Evolutionary conservation across 2,329 filamentous ascomycete species (phyloP), one percentile per base, ranked within the genome.

Genomic region (Helminthosporium solani): DNA sequence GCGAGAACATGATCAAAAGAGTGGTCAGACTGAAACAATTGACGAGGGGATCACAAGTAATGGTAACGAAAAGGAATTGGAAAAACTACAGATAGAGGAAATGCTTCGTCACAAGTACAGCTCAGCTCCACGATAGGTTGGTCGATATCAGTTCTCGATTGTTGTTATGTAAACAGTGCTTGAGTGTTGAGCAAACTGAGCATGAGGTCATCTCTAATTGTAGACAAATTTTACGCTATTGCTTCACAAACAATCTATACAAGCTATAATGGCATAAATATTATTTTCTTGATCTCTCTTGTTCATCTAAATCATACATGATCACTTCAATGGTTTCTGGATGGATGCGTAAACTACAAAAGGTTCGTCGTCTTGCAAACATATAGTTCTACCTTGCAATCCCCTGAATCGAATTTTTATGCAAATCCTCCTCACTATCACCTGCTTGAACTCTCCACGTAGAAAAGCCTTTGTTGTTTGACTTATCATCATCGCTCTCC

Each of bases 361-460:
- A 27, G 25, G 25, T 27, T 27, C 25, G 33, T 40, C 33, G 62
- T 23, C 56, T 51, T 38, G 60, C 47, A 31, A 54, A 50, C 2
- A 67, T 47, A 35, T 64, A 50, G n/a, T 47, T 64, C 30, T 67
- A 53, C 54, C 56, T 49, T 0, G 56, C 64, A 28, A 68, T 66
- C 3, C 57, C 56, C 6, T 57, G 59, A 8, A 46, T 20, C 27
- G 47, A 34, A 16, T 41, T 44, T 25, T 28, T 37, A 21, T 43
- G 44, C 39, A 56, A 47, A 3, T 58, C 46, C 33, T 68, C 64
- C 11, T 67, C 58, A 16, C 60, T 64, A n/a, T 51, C 42, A 2
- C 65, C 56, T 6, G 53, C 54, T 7, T 66, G 61, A 9, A 68
- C 60, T 21, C 47, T 54, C 65, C 65, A 68, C 2, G 53, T 53